These are phyloP conservation scores for Colletotrichum sp. DNA, from an alignment of 2,329 filamentous ascomycete species.

Conservation along the genomic window DNA sequence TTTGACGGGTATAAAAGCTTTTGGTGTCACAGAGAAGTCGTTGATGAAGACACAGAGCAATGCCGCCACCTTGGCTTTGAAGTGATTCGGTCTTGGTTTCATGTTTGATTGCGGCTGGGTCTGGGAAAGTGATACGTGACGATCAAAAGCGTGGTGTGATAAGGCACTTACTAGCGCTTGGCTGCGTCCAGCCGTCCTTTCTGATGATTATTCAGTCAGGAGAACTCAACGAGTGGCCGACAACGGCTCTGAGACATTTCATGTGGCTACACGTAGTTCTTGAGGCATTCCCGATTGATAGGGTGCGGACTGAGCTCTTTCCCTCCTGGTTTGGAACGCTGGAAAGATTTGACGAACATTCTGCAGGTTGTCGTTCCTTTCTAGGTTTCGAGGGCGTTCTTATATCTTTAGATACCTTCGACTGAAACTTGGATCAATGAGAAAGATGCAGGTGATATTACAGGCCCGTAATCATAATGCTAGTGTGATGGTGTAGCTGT, in stretches of 20 bases:
- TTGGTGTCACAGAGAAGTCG: rapidly evolving
- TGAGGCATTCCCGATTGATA: background rate
- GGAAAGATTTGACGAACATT: background rate
- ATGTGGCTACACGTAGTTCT: background rate
- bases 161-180: background rate
- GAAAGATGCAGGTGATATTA: no score
- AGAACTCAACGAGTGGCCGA: background rate
- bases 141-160: background rate
- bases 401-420: no score
- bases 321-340: no score
- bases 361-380: background rate
- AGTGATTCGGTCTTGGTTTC: background rate
- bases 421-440: no score
- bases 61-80: no score
- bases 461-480: no score
- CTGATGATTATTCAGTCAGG: background rate
- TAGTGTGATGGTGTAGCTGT: no score
- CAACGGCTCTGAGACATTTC: background rate
- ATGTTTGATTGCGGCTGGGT: background rate
- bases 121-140: background rate
- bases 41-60: background rate
- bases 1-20: background rate
- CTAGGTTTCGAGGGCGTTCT: no score
- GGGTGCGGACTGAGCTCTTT: no score
- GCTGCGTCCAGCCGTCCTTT: background rate